Evolutionary conservation across 192 early-diverging fungal genomes (phyloP).

Genomic region (Gryganskiella cystojenkinii): DNA sequence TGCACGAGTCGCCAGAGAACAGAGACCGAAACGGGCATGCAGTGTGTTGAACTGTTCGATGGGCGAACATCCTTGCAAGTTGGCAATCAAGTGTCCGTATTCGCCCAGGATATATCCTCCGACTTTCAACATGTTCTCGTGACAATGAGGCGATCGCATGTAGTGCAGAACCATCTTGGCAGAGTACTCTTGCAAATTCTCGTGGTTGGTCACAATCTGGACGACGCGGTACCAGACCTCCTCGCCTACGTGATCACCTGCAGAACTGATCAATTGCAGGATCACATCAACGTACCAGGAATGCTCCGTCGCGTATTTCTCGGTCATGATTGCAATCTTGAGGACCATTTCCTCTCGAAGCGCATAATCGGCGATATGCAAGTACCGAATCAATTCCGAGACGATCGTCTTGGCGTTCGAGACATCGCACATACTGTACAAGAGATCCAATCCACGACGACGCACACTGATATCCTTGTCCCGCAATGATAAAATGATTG

Average conservation of each 20-base stretch:
- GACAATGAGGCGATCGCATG: conserved; percentile 90
- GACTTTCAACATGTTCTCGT: conserved; percentile 96
- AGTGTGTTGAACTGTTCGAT: conserved; percentile 96
- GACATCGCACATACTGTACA: conserved; percentile 98
- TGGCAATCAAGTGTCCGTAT: conserved; percentile 96
- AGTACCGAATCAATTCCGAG: conserved; percentile 90
- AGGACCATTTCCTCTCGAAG: conserved; percentile 98
- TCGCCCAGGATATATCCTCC: conserved; percentile 98
- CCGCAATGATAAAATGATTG: conserved; percentile 90
- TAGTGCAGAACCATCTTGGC: conserved; percentile 85
- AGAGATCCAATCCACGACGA: conserved; percentile 91
- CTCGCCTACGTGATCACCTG: conserved; percentile 95
- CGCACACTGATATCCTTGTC: conserved; percentile 99
- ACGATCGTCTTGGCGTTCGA: conserved; percentile 89
- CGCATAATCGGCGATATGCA: conserved; percentile 88
- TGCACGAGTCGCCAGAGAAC: conserved; percentile 81
- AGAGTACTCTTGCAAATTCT: conserved; percentile 95
- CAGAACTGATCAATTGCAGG: conserved; percentile 93
- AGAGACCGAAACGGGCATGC: conserved; percentile 90
- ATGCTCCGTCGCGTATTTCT: conserved; percentile 97
- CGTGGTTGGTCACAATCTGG: conserved; percentile 96
- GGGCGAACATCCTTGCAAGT: conserved; percentile 84
- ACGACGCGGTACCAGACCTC: conserved; percentile 99
- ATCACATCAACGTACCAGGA: conserved; percentile 99
- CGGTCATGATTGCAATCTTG: conserved; percentile 98